phyloP scores from a whole-genome alignment of 257 asterid genomes.

The Nyctanthes arbortristis region DNA sequence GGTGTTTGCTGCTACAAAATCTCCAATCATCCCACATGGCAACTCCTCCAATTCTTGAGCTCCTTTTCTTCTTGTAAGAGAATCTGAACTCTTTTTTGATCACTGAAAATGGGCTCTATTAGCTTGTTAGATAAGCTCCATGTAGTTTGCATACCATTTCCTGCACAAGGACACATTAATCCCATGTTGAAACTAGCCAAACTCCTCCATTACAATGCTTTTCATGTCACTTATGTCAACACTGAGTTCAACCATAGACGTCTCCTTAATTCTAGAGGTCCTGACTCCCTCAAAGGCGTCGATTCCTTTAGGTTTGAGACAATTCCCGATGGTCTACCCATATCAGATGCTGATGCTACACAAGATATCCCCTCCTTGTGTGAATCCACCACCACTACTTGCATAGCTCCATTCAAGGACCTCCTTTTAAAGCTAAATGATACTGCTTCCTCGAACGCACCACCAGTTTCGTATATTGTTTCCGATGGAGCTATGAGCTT shows the following conservation, averaged over 20 bases:
- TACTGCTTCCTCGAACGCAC: constrained; percentile 10
- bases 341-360: constrained; percentile 38
- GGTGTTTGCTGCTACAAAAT: too few species aligned
- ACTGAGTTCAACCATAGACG: constrained; percentile 49
- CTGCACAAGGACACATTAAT: too few species aligned
- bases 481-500: too few species aligned
- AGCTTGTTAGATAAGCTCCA: constrained; percentile 30
- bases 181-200: constrained; percentile 62
- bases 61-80: too few species aligned
- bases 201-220: constrained; percentile 39
- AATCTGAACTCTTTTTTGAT: too few species aligned
- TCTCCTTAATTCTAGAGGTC: constrained; percentile 37
- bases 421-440: constrained; percentile 36
- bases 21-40: too few species aligned
- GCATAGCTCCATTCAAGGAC: constrained; percentile 35
- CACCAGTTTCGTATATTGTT: too few species aligned
- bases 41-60: too few species aligned
- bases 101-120: constrained; percentile 19
- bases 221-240: constrained; percentile 55
- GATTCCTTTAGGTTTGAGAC: constrained; percentile 40
- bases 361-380: constrained; percentile 41
- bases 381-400: constrained; percentile 23
- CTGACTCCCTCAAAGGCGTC: constrained; percentile 26
- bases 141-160: constrained; percentile 51
- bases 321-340: constrained; percentile 63